Base-by-base conservation (phyloP, 495 filamentous ascomycete species). In the Acidiella bohemica region DNA sequence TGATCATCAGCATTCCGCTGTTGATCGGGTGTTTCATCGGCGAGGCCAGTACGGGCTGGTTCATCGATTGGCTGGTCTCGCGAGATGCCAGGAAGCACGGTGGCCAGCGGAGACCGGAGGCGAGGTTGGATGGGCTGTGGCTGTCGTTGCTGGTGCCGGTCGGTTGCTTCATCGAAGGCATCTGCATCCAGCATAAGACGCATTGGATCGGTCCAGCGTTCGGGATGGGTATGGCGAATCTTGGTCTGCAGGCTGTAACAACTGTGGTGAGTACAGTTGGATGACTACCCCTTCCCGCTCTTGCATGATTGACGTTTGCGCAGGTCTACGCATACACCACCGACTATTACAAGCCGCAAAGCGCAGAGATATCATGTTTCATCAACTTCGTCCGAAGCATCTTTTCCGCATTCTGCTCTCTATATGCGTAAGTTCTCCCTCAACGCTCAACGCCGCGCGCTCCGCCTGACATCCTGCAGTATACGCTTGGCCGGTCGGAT, bases 161-260 rank as follows among this genome's bases (percentile, higher is more conserved):
- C 3, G 46, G 46, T 5, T 36, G 32, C 10, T 18, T 33, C 2
- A 50, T 36, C 13, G 35, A 40, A 22, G 46, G 46, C 1, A 26
- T 37, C 20, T 50, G 46, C 41, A 40, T 50, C 10, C 22, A 45
- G 16, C 25, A 25, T n/a, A 30, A 30, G 19, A 47, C 29, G 25
- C 16, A 13, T 4, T 50, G 41, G 41, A 38, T 42, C 10, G 47
- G 34, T 11, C 27, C 36, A 10, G 55, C 51, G 9, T 41, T 61
- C 31, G 57, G 59, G 14, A 57, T 61, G 27, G 57, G 49, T 10
- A 47, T 58, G 18, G 45, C 57, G 14, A 55, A 51, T 32, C 37
- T 55, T 2, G 59, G 59, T 5, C 41, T 59, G 5, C 57, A 61
- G 47, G 51, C 58, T 16, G 46, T 40, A 17, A 60, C 53, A 10